These are phyloP conservation scores for Boletellus deceptivus DNA, from an alignment of 1,284 basidiomycete genomes.

Conservation along the genomic window DNA sequence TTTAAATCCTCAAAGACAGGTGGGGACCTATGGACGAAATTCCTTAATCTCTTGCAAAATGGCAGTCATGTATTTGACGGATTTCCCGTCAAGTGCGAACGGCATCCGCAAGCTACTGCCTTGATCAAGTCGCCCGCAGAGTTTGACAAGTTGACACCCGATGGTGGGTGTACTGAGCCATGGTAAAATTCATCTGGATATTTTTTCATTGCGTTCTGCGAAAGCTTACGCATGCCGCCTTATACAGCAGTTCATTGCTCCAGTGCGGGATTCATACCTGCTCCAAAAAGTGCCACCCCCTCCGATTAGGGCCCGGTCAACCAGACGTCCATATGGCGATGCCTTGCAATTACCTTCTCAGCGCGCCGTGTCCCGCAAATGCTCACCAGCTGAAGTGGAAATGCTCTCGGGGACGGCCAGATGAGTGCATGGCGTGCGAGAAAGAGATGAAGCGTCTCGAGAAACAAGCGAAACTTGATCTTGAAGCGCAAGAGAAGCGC, in stretches of 20 bases:
- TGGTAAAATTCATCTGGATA: conserved; percentile 41
- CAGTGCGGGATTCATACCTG: conserved; percentile 49
- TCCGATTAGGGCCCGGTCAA: conserved; percentile 19
- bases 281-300: conserved; percentile 51
- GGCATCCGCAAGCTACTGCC: conserved; percentile 43
- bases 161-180: conserved; percentile 56
- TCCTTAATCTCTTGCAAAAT: conserved; percentile 44
- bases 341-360: conserved; percentile 36
- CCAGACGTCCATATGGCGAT: conserved; percentile 47
- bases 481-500: conserved; percentile 31
- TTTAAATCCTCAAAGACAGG: conserved; percentile 53
- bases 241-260: conserved; percentile 40
- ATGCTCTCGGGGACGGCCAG: conserved; percentile 32
- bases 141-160: conserved; percentile 52
- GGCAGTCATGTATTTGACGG: conserved; percentile 53
- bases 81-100: conserved; percentile 54
- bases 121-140: conserved; percentile 41
- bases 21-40: conserved; percentile 46
- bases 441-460: conserved; percentile 28
- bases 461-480: conserved; percentile 28
- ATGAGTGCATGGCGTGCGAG: conserved; percentile 33
- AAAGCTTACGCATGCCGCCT: neutral
- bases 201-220: neutral
- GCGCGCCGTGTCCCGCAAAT: conserved; percentile 24
- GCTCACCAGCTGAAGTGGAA: conserved; percentile 29